A percentile compares a stretch with the other conserved stretches of the same genome.
Conservation (phyloP, 306 rosid genomes). For the Fragaria nilgerrensis region DNA sequence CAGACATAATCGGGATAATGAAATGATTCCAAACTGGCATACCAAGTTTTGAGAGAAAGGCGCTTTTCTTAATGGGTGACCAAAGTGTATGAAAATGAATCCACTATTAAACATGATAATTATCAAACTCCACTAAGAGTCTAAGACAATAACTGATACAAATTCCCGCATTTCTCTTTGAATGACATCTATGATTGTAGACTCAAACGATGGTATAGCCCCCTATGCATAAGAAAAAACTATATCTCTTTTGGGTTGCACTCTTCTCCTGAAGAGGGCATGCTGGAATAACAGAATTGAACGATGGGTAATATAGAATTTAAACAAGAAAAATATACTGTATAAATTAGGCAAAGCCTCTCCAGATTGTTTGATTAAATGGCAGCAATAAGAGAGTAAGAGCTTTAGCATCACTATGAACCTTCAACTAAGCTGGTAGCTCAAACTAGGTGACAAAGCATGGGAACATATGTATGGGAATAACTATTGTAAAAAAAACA, state of each 20-base stretch:
- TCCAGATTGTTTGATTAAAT: background rate
- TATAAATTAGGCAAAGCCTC: background rate
- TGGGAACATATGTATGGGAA: conserved; percentile 9
- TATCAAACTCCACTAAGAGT: background rate
- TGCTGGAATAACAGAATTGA: background rate
- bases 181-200: background rate
- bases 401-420: background rate
- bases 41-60: background rate
- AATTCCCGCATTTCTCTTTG: background rate
- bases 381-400: background rate
- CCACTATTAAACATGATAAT: background rate
- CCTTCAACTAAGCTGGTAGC: conserved; percentile 13
- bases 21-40: background rate
- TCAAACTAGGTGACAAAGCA: conserved; percentile 6
- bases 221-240: background rate
- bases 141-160: background rate
- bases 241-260: background rate
- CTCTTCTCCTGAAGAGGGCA: background rate
- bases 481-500: conserved; percentile 5
- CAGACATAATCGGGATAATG: background rate
- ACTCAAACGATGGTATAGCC: background rate
- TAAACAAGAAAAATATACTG: background rate
- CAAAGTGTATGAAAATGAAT: background rate
- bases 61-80: background rate
- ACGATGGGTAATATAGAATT: background rate